Evolutionary conservation across 2,329 filamentous ascomycete genomes (phyloP).

Genomic region (Botrytis elliptica): DNA sequence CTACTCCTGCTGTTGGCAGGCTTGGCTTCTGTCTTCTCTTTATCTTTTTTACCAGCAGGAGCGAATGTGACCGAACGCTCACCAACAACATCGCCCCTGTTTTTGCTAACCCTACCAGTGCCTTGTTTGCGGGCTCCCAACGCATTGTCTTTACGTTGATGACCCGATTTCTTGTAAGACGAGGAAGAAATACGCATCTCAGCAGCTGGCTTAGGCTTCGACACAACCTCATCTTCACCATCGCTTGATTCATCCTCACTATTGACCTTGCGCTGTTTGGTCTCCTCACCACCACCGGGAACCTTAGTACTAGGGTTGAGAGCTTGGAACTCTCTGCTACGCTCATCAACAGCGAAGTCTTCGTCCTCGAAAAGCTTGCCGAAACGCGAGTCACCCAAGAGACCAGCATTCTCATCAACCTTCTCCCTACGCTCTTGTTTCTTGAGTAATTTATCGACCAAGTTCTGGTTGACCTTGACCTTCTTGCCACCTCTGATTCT

Average conservation of each 20-base stretch:
- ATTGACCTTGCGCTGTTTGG: constrained; percentile 42
- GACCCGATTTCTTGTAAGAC: constrained; percentile 59
- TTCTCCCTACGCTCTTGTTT: constrained; percentile 59
- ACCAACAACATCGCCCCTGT: constrained; percentile 53
- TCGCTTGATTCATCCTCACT: constrained; percentile 42
- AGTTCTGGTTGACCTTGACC: constrained; percentile 89
- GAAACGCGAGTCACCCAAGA: constrained; percentile 86
- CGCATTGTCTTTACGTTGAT: constrained; percentile 52
- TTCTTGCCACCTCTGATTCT: constrained; percentile 94
- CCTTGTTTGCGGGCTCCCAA: constrained; percentile 57
- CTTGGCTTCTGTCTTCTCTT: constrained; percentile 37
- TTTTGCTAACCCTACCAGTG: constrained; percentile 47
- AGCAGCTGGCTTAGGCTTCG: constrained; percentile 37
- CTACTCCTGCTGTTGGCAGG: constrained; percentile 30
- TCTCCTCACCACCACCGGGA: constrained; percentile 32
- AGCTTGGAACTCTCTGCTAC: constrained; percentile 77
- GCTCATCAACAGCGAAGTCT: constrained; percentile 90
- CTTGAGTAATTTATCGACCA: constrained; percentile 72
- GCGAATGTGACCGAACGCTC: constrained; percentile 73
- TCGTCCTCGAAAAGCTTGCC: constrained; percentile 85
- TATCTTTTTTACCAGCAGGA: constrained; percentile 56
- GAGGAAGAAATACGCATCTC: constrained; percentile 69
- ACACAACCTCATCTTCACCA: constrained; percentile 44
- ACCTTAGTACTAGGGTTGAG: constrained; percentile 81
- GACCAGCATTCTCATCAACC: constrained; percentile 58